These are phyloP conservation scores for Paraphoma chrysanthemicola DNA, from an alignment of 2,329 filamentous ascomycete genomes.

Conservation along the genomic window DNA sequence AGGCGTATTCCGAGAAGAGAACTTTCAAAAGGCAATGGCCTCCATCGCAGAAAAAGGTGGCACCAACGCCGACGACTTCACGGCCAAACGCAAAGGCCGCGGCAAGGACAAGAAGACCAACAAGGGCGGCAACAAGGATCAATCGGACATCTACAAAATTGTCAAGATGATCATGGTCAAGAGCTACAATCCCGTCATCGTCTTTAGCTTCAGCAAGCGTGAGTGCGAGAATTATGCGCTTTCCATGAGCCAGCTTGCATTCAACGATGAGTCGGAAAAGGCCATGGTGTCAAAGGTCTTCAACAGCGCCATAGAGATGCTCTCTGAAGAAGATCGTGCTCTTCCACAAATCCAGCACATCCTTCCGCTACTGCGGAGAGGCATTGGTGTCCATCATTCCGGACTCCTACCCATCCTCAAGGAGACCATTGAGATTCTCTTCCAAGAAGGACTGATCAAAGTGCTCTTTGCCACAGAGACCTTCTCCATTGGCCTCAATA, in stretches of 20 bases:
- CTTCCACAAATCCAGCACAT: conserved; percentile 92
- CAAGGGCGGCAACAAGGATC: conserved; percentile 73
- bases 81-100: conserved; percentile 82
- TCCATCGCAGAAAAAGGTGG: conserved; percentile 88
- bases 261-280: conserved; percentile 97
- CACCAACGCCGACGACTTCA: conserved; percentile 78
- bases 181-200: conserved; percentile 96
- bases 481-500: conserved; percentile 97
- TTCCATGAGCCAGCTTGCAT: conserved; percentile 83
- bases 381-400: conserved; percentile 97
- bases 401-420: conserved; percentile 94
- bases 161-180: conserved; percentile 99
- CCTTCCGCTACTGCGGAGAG: conserved; percentile 83
- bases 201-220: conserved; percentile 99
- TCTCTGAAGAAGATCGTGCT: conserved; percentile 88
- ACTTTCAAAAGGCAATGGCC: conserved; percentile 96
- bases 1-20: conserved; percentile 92
- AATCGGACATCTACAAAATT: conserved; percentile 93
- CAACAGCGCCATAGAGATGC: conserved; percentile 86
- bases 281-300: conserved; percentile 95
- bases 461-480: conserved; percentile 98
- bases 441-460: conserved; percentile 97
- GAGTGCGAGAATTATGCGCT: conserved; percentile 93
- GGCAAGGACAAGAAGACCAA: conserved; percentile 92
- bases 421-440: conserved; percentile 98